Evolutionary conservation across 371 early-diverging fungal species (phyloP).

Genomic region (Chytridium lagenaria): DNA sequence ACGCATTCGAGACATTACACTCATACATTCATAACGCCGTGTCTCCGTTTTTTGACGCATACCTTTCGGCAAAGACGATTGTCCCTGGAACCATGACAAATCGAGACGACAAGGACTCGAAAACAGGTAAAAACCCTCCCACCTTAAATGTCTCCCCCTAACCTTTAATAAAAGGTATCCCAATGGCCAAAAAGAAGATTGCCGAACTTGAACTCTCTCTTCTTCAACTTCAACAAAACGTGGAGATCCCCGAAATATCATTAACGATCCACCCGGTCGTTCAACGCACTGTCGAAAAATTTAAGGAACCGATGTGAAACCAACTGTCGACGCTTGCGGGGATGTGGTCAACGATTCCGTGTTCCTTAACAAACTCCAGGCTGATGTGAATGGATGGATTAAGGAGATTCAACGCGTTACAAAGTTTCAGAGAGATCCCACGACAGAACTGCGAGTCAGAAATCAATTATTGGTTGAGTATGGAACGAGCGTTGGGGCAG

Average conservation of each 20-base stretch:
- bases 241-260: conserved; percentile 93
- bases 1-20: conserved; percentile 92
- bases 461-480: conserved; percentile 97
- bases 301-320: conserved; percentile 39
- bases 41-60: conserved; percentile 96
- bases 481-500: conserved; percentile 91
- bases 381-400: conserved; percentile 97
- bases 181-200: conserved; percentile 92
- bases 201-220: conserved; percentile 96
- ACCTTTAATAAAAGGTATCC: conserved; percentile 35
- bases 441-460: conserved; percentile 92
- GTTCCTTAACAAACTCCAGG: conserved; percentile 91
- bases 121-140: conserved; percentile 65
- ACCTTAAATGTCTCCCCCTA: not conserved
- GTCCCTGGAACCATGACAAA: conserved; percentile 41
- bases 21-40: conserved; percentile 93
- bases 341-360: conserved; percentile 69
- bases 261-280: conserved; percentile 88
- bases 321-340: conserved; percentile 48
- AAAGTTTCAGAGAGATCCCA: conserved; percentile 90
- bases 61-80: conserved; percentile 62
- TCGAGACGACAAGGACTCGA: conserved; percentile 83
- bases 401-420: conserved; percentile 99
- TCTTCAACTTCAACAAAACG: conserved; percentile 94
- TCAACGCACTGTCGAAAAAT: conserved; percentile 77